Base-by-base conservation (phyloP, 345 rosid species). In the Dipteronia sinensis region DNA sequence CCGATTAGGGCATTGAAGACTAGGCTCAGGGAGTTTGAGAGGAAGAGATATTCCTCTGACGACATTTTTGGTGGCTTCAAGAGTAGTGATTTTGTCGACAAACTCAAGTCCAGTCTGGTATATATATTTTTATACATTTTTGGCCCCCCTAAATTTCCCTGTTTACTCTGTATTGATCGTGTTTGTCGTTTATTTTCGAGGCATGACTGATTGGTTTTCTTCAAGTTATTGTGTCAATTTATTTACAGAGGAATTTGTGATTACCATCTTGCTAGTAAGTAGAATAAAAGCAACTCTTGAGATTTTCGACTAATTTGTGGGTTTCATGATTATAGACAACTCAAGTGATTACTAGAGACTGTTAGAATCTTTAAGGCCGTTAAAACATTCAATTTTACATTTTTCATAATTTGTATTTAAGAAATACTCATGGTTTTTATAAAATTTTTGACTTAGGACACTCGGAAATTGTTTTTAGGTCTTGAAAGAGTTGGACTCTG, bases 71-170 rank as follows among this genome's bases (percentile, higher is more conserved):
- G 87, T 74, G 94, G 96, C 12, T 82, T 93, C 67, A 92, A 86
- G 89, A 89, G 86, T 75, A 86, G 83, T 68, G 99, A 94, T 61
- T 83, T 94, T 77, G 88, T 94, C 44, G 94, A 91, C 90, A 94
- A 92, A 86, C 78, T 96, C 68, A 96, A 96, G 83, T 87, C 97
- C 64, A 86, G 97, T 85, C 84, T 91, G 95, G 99, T 96, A 89
- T 67, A 90, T 67, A 49, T 20, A 19, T 53, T 3, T 16, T 10
- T 56, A 27, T 64, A 23, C n/a, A 22, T 56, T 4, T 25, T 6
- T 53, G 3, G 46, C 15, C 49, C 65, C 53, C 31, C 31, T 75
- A 62, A 58, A 40, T 19, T 65, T 22, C 59, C 66, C 38, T 71
- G 19, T 74, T 42, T 59, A 25, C 3, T 29, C n/a, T 71, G 3